phyloP scores from a whole-genome alignment of 805 yeast genomes.

The Huiozyma naganishii region DNA sequence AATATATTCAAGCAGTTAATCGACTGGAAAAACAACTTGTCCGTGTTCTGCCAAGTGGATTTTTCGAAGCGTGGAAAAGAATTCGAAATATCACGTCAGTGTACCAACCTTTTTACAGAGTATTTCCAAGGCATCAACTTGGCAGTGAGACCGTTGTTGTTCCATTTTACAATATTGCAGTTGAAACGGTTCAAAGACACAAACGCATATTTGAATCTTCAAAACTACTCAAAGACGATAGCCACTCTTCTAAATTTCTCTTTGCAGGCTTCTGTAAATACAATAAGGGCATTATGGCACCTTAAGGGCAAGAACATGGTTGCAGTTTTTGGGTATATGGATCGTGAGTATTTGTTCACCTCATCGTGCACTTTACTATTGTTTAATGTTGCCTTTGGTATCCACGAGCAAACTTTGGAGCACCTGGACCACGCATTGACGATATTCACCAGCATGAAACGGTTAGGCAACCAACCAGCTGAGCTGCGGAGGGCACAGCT shows the following conservation, averaged over 20 bases:
- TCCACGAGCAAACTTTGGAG: conserved; percentile 61
- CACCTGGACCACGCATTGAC: conserved; percentile 64
- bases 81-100: conserved; percentile 50
- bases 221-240: conserved; percentile 56
- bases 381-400: conserved; percentile 73
- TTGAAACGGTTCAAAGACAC: conserved; percentile 37
- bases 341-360: conserved; percentile 68
- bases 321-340: conserved; percentile 84
- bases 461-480: conserved; percentile 72
- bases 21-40: conserved; percentile 57
- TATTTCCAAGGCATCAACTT: conserved; percentile 74
- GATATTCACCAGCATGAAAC: conserved; percentile 65
- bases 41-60: conserved; percentile 55
- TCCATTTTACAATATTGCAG: conserved; percentile 65
- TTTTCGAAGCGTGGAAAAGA: conserved; percentile 27
- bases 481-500: conserved; percentile 63
- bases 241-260: conserved; percentile 64
- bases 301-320: conserved; percentile 68
- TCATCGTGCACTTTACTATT: conserved; percentile 64
- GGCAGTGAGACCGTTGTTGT: conserved; percentile 66
- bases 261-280: conserved; percentile 70
- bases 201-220: conserved; percentile 50
- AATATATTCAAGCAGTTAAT: conserved; percentile 56
- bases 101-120: conserved; percentile 70
- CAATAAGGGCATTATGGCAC: conserved; percentile 65